Conservation (phyloP, 139 green algal species). For the Pycnococcus provasolii region DNA sequence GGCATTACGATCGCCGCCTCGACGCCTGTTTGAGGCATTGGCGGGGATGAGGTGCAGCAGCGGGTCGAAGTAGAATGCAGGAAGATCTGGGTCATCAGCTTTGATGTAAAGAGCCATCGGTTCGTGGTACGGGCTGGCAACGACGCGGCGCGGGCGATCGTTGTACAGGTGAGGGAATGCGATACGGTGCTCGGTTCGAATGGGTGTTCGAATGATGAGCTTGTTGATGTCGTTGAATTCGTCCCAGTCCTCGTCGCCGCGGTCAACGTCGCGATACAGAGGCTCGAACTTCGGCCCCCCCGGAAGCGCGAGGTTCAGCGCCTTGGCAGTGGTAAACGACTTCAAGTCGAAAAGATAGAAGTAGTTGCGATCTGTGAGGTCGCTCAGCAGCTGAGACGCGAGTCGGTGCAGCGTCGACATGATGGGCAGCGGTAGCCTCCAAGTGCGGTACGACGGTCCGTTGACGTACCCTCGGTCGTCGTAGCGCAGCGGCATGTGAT, state of each 20-base stretch:
- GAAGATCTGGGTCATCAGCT: slow-evolving; percentile 95
- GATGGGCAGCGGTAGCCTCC: slow-evolving; percentile 88
- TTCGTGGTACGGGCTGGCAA: slow-evolving; percentile 77
- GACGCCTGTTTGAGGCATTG: too few species aligned
- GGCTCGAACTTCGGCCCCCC: slow-evolving; percentile 99
- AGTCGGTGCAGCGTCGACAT: slow-evolving; percentile 91
- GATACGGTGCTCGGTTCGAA: slow-evolving; percentile 82
- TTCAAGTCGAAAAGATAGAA: slow-evolving; percentile 96
- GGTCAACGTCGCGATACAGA: slow-evolving; percentile 92
- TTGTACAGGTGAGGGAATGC: slow-evolving; percentile 99
- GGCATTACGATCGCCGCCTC: too few species aligned
- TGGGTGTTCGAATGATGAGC: slow-evolving; percentile 92
- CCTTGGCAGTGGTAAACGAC: slow-evolving; percentile 77
- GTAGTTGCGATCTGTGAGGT: slow-evolving; percentile 96
- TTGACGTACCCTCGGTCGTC: slow-evolving; percentile 48
- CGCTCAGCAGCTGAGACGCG: slow-evolving; percentile 83
- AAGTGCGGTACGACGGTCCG: slow-evolving; percentile 65
- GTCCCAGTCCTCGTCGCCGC: slow-evolving; percentile 90
- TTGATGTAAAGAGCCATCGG: slow-evolving; percentile 99
- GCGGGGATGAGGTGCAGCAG: slow-evolving; percentile 89
- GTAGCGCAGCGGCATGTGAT: slow-evolving; percentile 81
- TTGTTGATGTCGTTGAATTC: slow-evolving; percentile 99
- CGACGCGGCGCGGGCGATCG: slow-evolving; percentile 87
- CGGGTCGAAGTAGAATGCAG: slow-evolving; percentile 98
- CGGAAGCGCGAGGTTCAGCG: slow-evolving; percentile 94